Evolutionary conservation across 2,329 filamentous ascomycete species (phyloP), one percentile per base, ranked within the genome.

Genomic region (Thermomyces lanuginosus): DNA sequence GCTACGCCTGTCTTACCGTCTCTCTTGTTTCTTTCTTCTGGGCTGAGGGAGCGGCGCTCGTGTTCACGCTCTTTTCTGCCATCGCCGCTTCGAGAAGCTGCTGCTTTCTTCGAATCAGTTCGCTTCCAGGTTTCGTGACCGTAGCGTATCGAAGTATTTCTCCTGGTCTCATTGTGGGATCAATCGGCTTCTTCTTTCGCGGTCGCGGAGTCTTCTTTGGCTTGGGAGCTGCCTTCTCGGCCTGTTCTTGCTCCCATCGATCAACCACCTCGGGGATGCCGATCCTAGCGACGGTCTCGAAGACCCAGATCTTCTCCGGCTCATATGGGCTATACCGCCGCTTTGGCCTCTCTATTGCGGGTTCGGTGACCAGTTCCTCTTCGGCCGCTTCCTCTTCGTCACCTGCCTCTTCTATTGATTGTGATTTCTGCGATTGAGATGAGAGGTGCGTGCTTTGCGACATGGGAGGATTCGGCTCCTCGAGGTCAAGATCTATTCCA

Each of bases 401-500:
- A 4, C 37, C 45, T 8, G 43, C 46, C 21, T 50, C 49, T n/a
- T n/a, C n/a, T n/a, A n/a, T n/a, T n/a, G n/a, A n/a, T n/a, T n/a
- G n/a, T n/a, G n/a, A n/a, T n/a, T n/a, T n/a, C 37, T 43, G 40
- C 8, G 39, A 36, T n/a, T 43, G 34, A 6, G 41, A 41, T 28
- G 44, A 44, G 14, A 44, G 34, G 31, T 48, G 41, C 11, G 20
- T 27, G 10, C 21, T n/a, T 9, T 30, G 31, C 12, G 27, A 33
- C n/a, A 47, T 32, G 2, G 66, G 61, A 1, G 61, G 58, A 32
- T 70, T 70, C 9, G 79, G 74, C 16, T 71, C 66, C 45, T 93
- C 84, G 0, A 64, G 61, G 7, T 71, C 66, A 13, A 93, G 55
- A 42, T 92, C 72, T 20, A 95, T 64, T 0, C 72, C 72, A 2